Evolutionary conservation across 2,329 filamentous ascomycete genomes (phyloP), one percentile per base, ranked within the genome.

Genomic region (Pezicula rhizophila): DNA sequence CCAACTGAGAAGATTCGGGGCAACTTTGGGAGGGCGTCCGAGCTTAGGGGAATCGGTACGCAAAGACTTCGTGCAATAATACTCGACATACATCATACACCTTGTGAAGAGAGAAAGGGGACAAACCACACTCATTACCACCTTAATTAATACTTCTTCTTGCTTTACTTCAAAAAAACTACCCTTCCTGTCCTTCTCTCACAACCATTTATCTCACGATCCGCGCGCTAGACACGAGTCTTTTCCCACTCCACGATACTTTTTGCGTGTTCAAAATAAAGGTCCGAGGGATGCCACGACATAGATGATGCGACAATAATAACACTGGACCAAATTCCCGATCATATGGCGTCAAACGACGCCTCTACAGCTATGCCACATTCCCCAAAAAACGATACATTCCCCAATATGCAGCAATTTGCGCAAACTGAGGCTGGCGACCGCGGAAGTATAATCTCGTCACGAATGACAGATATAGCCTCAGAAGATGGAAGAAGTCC

Each of bases 391-490:
- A 42, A 46, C 39, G 43, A 57, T 31, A 45, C 52, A 20, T 52
- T 56, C 46, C 52, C 56, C 17, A 58, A 51, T 41, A 42, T 42
- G 40, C 51, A 47, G 28, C 53, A 57, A 18, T 35, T 50, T 43
- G 44, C 52, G 31, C 49, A 49, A 7, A 55, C 56, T 47, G 68
- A 70, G 45, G 54, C 61, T 23, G 64, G 63, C 55, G 68, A 72
- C 53, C 60, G 60, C 33, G 67, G 70, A 48, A 76, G 74, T 49
- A 68, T 77, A 40, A 75, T 79, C 31, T 79, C 76, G 46, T 76
- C 74, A 49, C 72, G 72, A 46, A 73, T 79, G 66, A 79, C 74
- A n/a, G 76, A 80, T 57, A 69, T 76, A 55, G 68, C 67, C 42
- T 75, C 75, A 34, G 74, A 78, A 55, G 73, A 77, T 68, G 74